Conservation (phyloP, 2,329 filamentous ascomycete species). For the Ilyonectria mors-panacis region DNA sequence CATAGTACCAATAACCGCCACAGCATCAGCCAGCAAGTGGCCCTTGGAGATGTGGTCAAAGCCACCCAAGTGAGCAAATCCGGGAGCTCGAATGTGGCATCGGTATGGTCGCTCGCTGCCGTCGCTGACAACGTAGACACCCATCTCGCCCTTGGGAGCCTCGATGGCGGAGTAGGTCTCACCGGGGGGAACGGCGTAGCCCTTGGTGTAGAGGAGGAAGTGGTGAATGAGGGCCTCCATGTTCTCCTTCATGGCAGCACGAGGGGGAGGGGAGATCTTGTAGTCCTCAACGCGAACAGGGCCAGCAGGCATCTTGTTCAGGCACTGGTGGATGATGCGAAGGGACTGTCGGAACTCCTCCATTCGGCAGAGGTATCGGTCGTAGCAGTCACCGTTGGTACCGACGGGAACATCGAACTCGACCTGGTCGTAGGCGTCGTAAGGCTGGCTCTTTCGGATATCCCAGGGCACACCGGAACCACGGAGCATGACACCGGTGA, state of each 20-base stretch:
- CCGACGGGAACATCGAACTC: constrained; percentile 99
- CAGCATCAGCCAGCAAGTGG: constrained; percentile 94
- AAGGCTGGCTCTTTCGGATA: constrained; percentile 95
- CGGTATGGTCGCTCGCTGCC: constrained; percentile 96
- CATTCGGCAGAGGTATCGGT: constrained; percentile 99
- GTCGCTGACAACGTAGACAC: constrained; percentile 95
- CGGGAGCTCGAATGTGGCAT: constrained; percentile 96
- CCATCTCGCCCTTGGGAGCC: constrained; percentile 99
- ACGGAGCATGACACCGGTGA: constrained; percentile 97
- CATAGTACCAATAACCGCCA: constrained; percentile 94
- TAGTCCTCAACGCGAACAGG: constrained; percentile 98
- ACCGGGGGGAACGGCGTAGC: constrained; percentile 95
- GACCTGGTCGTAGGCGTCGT: constrained; percentile 97
- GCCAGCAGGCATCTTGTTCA: constrained; percentile 98
- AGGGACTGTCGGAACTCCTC: constrained; percentile 99
- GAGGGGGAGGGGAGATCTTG: constrained; percentile 97
- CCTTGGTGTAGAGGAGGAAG: constrained; percentile 99
- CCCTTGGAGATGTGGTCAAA: constrained; percentile 96
- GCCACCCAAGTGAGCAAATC: constrained; percentile 93
- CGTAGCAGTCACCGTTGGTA: constrained; percentile 98
- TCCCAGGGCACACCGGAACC: constrained; percentile 97
- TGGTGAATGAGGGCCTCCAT: constrained; percentile 99
- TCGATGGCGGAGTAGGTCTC: constrained; percentile 99
- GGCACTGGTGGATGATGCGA: constrained; percentile 97
- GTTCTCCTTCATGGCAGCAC: constrained; percentile 99